Conservation (phyloP, 2,329 filamentous ascomycete species). For the Ceratocystis destructans region DNA sequence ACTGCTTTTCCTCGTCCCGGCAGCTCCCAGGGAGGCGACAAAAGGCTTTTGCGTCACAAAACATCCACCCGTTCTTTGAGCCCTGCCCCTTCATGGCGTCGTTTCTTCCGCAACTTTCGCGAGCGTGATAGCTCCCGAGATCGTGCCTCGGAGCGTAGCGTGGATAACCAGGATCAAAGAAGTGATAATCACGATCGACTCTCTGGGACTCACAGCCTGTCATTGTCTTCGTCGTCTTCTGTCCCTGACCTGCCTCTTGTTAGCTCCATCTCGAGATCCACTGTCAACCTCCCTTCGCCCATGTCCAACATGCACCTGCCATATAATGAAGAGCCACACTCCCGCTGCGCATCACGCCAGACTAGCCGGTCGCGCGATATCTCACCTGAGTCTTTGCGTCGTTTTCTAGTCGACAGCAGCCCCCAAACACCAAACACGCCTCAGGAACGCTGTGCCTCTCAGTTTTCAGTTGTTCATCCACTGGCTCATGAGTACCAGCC, state of each 20-base stretch:
- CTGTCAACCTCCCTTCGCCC: neutral
- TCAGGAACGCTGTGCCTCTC: conserved; percentile 22
- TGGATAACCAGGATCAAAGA: conserved; percentile 7
- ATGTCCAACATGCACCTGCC: conserved; percentile 1
- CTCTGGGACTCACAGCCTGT: conserved; percentile 10
- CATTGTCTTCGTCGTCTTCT: conserved; percentile 5
- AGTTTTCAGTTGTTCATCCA: conserved; percentile 7
- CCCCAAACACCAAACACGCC: neutral
- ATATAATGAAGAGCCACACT: neutral
- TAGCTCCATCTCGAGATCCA: neutral
- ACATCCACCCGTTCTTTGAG: conserved; percentile 37
- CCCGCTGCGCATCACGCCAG: conserved; percentile 2
- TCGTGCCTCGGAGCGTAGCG: conserved; percentile 23
- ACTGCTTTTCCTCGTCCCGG: conserved; percentile 1
- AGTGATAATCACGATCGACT: neutral
- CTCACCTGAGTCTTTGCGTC: conserved; percentile 41
- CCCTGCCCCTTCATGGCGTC: conserved; percentile 37
- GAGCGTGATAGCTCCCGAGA: conserved; percentile 26
- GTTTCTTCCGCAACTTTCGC: conserved; percentile 33
- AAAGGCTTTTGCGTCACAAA: conserved; percentile 24
- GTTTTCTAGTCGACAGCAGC: conserved; percentile 38
- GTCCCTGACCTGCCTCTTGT: neutral
- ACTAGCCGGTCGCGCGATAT: conserved; percentile 32
- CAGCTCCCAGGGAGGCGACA: conserved; percentile 3
- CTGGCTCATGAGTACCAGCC: conserved; percentile 4